Conservation (phyloP, 2,329 filamentous ascomycete genomes). For the Colletotrichum ledebouriae region DNA sequence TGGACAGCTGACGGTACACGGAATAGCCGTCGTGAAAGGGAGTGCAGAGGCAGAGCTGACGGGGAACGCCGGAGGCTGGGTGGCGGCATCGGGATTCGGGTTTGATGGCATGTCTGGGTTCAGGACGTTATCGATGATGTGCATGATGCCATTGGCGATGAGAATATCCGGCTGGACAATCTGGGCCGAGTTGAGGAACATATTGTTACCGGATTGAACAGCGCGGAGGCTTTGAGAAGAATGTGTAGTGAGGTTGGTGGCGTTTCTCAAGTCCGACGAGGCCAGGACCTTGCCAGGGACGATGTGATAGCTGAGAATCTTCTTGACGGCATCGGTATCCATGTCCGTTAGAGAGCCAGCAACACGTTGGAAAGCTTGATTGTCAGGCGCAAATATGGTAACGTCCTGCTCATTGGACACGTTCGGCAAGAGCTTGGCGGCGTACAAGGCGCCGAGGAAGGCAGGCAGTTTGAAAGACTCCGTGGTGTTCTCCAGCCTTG, state of each 20-base stretch:
- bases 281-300: conserved; percentile 67
- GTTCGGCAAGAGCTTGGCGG: conserved; percentile 53
- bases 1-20: conserved; percentile 57
- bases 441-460: conserved; percentile 57
- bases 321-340: conserved; percentile 54
- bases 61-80: conserved; percentile 52
- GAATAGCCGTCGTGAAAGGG: conserved; percentile 58
- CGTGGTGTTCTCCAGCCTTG: conserved; percentile 52
- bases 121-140: conserved; percentile 68
- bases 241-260: conserved; percentile 52
- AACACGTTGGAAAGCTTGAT: conserved; percentile 64
- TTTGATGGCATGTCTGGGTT: conserved; percentile 56
- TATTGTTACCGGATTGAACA: conserved; percentile 57
- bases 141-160: conserved; percentile 69
- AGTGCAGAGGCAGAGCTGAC: conserved; percentile 45
- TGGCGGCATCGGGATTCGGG: conserved; percentile 54
- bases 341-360: conserved; percentile 58
- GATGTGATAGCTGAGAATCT: conserved; percentile 69
- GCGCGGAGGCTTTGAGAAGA: conserved; percentile 57
- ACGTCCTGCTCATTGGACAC: conserved; percentile 60
- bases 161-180: conserved; percentile 67
- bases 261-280: conserved; percentile 54
- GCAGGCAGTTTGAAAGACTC: conserved; percentile 55
- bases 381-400: conserved; percentile 69
- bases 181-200: conserved; percentile 66